Evolutionary conservation across 345 rosid species (phyloP).

Genomic region (Pistacia atlantica): DNA sequence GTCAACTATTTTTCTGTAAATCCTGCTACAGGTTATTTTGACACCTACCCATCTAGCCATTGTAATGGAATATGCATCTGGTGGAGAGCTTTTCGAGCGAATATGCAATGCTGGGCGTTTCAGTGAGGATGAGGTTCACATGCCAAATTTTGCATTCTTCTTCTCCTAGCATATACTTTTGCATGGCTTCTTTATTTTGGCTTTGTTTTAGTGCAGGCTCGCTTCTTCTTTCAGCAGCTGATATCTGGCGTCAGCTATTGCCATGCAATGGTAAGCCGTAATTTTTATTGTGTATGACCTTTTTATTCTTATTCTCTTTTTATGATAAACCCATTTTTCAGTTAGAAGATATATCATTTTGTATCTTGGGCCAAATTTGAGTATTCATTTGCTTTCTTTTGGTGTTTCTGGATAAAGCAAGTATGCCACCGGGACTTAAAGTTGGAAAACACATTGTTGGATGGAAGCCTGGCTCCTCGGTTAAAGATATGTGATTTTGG

Average conservation of each 20-base stretch:
- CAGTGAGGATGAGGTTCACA: slow-evolving; percentile 85
- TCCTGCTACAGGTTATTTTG: slow-evolving; percentile 57
- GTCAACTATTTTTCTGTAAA: neutral
- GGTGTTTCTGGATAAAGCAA: slow-evolving; percentile 61
- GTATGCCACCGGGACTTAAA: slow-evolving; percentile 92
- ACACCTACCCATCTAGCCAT: slow-evolving; percentile 97
- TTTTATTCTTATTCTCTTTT: neutral
- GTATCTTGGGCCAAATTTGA: slow-evolving; percentile 1
- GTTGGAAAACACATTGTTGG: slow-evolving; percentile 88
- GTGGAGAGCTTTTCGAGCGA: slow-evolving; percentile 91
- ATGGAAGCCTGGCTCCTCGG: slow-evolving; percentile 93
- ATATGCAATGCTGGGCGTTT: slow-evolving; percentile 86
- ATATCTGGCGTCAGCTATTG: slow-evolving; percentile 94
- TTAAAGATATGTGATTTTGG: slow-evolving; percentile 96
- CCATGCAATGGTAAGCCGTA: slow-evolving; percentile 76
- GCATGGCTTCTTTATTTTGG: neutral
- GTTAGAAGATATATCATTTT: slow-evolving; percentile 11
- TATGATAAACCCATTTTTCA: slow-evolving; percentile 30
- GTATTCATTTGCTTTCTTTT: slow-evolving; percentile 14
- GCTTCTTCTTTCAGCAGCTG: slow-evolving; percentile 97
- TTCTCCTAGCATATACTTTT: slow-evolving; percentile 1
- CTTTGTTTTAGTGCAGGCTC: slow-evolving; percentile 56
- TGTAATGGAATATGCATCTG: slow-evolving; percentile 95
- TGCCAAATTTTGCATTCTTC: neutral
- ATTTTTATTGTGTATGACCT: neutral